Evolutionary conservation across 306 rosid species (phyloP).

Genomic region (Sophora flavescens): DNA sequence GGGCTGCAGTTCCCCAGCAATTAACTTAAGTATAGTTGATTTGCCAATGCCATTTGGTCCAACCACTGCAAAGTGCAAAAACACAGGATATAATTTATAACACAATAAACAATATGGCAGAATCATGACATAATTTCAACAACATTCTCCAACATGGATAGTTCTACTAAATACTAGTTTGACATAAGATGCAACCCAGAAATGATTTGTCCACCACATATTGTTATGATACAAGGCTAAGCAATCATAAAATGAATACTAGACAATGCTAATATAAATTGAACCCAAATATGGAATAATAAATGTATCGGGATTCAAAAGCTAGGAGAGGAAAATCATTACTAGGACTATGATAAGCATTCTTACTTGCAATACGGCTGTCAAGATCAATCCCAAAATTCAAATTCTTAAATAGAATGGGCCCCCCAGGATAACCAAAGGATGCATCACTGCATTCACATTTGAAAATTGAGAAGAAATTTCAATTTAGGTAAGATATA

Average conservation of each 20-base stretch:
- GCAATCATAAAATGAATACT: conserved; percentile 31
- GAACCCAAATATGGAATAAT: neutral
- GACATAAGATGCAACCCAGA: conserved; percentile 36
- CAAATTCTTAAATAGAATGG: conserved; percentile 84
- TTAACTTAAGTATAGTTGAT: conserved; percentile 95
- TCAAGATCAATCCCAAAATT: conserved; percentile 98
- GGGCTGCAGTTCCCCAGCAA: conserved; percentile 98
- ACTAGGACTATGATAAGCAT: conserved; percentile 35
- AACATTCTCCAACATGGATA: conserved; percentile 28
- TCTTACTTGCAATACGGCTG: conserved; percentile 98
- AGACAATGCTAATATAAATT: conserved; percentile 20
- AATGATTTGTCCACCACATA: conserved; percentile 38
- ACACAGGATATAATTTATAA: conserved; percentile 42
- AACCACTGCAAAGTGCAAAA: conserved; percentile 88
- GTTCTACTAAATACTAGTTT: conserved; percentile 28
- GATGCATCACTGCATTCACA: conserved; percentile 89
- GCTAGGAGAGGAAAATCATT: conserved; percentile 8
- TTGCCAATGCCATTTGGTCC: conserved; percentile 99
- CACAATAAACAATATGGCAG: conserved; percentile 35
- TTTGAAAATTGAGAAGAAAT: neutral
- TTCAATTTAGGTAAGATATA: conserved; percentile 29
- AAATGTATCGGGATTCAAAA: neutral
- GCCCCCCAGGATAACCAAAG: conserved; percentile 98
- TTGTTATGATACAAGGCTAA: neutral
- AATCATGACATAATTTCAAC: conserved; percentile 21